Evolutionary conservation across 371 early-diverging fungal species (phyloP).

Genomic region (Batkoa obscura): DNA sequence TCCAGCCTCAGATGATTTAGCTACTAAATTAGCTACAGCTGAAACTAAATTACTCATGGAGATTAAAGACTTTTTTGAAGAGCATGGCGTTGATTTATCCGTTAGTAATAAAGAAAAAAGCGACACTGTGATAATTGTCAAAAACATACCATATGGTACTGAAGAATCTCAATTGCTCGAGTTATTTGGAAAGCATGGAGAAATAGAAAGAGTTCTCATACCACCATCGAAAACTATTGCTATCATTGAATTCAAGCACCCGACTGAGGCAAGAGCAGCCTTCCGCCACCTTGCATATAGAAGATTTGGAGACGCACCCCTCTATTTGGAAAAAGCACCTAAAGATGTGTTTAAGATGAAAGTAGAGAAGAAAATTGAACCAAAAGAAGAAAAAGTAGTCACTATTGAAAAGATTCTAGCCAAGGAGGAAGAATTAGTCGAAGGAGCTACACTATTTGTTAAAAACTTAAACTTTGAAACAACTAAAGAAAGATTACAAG

Average conservation of each 20-base stretch:
- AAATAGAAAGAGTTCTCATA: constrained; percentile 63
- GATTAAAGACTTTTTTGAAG: constrained; percentile 75
- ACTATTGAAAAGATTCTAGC: constrained; percentile 18
- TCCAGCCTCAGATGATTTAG: constrained; percentile 67
- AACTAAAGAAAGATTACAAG: constrained; percentile 44
- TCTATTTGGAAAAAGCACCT: constrained; percentile 91
- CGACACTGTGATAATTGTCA: constrained; percentile 79
- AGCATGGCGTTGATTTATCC: constrained; percentile 27
- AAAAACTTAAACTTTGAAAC: constrained; percentile 89
- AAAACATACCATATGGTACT: constrained; percentile 76
- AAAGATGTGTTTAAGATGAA: constrained; percentile 42
- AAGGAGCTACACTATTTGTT: constrained; percentile 62
- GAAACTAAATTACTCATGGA: constrained; percentile 89
- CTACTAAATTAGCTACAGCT: constrained; percentile 84
- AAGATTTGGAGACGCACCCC: constrained; percentile 68
- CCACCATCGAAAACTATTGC: constrained; percentile 92
- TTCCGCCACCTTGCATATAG: constrained; percentile 78
- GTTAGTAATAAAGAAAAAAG: constrained; percentile 45
- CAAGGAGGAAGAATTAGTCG: constrained; percentile 18
- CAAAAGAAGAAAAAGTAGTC: constrained; percentile 10
- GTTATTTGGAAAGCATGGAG: constrained; percentile 69
- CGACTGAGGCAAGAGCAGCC: constrained; percentile 76
- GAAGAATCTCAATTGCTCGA: constrained; percentile 56
- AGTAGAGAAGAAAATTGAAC: constrained; percentile 12
- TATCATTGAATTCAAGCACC: constrained; percentile 77